phyloP scores from a whole-genome alignment of 208 protist species.

The Herpetomonas tarakana region DNA sequence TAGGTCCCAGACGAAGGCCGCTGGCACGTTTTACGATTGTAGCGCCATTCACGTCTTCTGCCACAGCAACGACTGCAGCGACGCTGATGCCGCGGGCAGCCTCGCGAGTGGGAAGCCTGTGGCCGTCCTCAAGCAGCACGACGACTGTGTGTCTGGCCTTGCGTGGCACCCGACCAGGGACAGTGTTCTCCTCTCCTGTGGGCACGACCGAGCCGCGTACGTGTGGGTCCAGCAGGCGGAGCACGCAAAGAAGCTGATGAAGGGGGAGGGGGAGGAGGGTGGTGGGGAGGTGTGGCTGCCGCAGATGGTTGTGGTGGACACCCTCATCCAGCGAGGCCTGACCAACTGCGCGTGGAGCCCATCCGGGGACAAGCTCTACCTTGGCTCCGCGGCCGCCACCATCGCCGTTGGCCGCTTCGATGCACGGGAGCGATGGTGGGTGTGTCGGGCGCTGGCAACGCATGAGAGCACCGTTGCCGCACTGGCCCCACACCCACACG shows the following conservation, averaged over 20 bases:
- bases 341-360: constrained; percentile 43
- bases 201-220: not conserved
- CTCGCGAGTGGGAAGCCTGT: not conserved
- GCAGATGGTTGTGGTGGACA: constrained; percentile 32
- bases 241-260: no score
- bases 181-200: not conserved
- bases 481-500: constrained; percentile 41
- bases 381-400: constrained; percentile 42
- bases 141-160: not conserved
- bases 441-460: constrained; percentile 32
- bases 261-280: no score
- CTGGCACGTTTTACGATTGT: not conserved
- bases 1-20: not conserved
- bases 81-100: no score
- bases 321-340: constrained; percentile 31
- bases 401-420: constrained; percentile 66
- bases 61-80: no score
- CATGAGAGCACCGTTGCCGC: constrained; percentile 10
- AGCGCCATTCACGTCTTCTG: not conserved
- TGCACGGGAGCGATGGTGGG: constrained; percentile 44
- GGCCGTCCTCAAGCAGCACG: not conserved
- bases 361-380: constrained; percentile 43
- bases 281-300: constrained; percentile 9
- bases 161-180: not conserved
- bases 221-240: not conserved